A percentile compares a stretch with the other conserved stretches of the same genome.
These are phyloP conservation scores for Forsythia viridissima DNA, from an alignment of 257 asterid species.

Conservation along the genomic window DNA sequence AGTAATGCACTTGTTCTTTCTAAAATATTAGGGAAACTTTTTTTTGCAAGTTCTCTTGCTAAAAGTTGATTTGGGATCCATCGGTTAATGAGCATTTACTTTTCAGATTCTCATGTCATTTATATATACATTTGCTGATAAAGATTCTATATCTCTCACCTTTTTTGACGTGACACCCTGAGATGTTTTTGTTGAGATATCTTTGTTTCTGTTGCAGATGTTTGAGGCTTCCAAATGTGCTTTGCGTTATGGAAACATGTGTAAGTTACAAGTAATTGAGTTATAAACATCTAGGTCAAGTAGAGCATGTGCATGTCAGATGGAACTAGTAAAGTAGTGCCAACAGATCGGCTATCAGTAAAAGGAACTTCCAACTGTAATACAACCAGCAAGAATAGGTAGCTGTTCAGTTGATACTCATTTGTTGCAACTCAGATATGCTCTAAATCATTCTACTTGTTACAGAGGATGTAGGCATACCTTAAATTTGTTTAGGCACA, in stretches of 20 bases:
- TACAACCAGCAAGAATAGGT: background rate
- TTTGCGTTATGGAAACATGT: slow-evolving; percentile 77
- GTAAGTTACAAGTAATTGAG: slow-evolving; percentile 52
- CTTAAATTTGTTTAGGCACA: background rate
- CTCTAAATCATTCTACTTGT: background rate
- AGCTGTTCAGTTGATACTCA: background rate
- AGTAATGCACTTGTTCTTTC: background rate
- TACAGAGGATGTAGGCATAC: background rate
- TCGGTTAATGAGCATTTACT: background rate
- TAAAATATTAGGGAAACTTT: slow-evolving; percentile 3
- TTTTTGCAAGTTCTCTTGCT: slow-evolving; percentile 16
- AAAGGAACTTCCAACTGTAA: background rate
- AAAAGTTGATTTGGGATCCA: slow-evolving; percentile 7
- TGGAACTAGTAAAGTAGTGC: background rate
- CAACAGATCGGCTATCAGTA: background rate
- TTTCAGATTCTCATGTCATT: slow-evolving; percentile 1
- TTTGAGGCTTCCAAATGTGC: slow-evolving; percentile 71
- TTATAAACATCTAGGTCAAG: slow-evolving; percentile 1
- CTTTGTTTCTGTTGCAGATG: slow-evolving; percentile 59
- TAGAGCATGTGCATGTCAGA: slow-evolving; percentile 1
- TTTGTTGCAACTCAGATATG: background rate
- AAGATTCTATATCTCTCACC: slow-evolving; percentile 2
- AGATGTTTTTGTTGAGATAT: slow-evolving; percentile 6
- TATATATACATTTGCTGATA: background rate
- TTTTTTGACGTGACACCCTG: slow-evolving; percentile 1